These are phyloP conservation scores for Solanum hybrid DNA, from an alignment of 305 asterid species.

Conservation along the genomic window DNA sequence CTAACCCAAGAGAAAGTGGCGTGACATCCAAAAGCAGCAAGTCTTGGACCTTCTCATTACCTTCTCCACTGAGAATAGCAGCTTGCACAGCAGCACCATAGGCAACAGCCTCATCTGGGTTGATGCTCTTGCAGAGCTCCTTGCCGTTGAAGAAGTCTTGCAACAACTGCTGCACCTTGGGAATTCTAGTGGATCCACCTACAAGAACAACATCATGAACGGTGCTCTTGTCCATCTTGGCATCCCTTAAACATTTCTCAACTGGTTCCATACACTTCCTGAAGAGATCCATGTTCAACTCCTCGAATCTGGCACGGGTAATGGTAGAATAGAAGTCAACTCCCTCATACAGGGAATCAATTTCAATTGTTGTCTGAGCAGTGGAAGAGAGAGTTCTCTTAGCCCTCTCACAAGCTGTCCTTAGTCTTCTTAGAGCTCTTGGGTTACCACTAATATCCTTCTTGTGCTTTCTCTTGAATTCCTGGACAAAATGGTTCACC, in stretches of 20 bases:
- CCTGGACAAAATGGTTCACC: conserved; percentile 67
- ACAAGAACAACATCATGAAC: conserved; percentile 72
- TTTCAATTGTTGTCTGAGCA: conserved; percentile 73
- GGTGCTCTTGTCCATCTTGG: conserved; percentile 66
- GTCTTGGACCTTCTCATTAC: conserved; percentile 28
- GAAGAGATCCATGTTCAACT: conserved; percentile 70
- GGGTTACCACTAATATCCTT: conserved; percentile 62
- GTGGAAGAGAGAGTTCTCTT: conserved; percentile 76
- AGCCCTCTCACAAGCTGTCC: conserved; percentile 73
- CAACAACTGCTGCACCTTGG: conserved; percentile 61
- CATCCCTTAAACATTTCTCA: conserved; percentile 70
- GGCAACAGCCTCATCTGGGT: conserved; percentile 33
- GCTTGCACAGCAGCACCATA: conserved; percentile 36
- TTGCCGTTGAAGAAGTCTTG: conserved; percentile 72
- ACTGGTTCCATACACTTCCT: conserved; percentile 75
- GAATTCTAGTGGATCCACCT: conserved; percentile 74
- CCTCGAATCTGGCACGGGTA: conserved; percentile 71
- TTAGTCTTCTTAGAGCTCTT: conserved; percentile 53
- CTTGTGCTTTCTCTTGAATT: conserved; percentile 72
- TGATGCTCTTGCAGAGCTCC: conserved; percentile 32
- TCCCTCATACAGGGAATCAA: conserved; percentile 63
- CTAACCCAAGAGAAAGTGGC: conserved; percentile 26
- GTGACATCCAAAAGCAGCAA: conserved; percentile 25
- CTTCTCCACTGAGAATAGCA: conserved; percentile 28
- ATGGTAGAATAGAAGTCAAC: conserved; percentile 70